phyloP scores from a whole-genome alignment of 768 basidiomycete species.

The Russula lepida region DNA sequence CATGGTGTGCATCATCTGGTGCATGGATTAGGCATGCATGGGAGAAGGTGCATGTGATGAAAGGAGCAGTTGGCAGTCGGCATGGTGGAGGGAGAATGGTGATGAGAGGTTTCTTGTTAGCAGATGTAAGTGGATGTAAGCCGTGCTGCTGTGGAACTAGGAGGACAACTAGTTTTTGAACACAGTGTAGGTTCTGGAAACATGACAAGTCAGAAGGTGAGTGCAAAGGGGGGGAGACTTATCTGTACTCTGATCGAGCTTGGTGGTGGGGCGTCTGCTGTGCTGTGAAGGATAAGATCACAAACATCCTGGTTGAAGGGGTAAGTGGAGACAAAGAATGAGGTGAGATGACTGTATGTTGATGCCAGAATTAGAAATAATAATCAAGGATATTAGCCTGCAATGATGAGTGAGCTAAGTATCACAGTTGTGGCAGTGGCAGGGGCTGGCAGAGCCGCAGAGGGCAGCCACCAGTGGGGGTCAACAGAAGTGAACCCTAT shows the following conservation, averaged over 20 bases:
- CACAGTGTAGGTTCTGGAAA: too few species aligned
- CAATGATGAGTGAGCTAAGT: slow-evolving; percentile 14
- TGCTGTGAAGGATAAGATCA: slow-evolving; percentile 74
- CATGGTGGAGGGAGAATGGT: slow-evolving; percentile 35
- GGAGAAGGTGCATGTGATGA: slow-evolving; percentile 74
- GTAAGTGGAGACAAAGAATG: not conserved
- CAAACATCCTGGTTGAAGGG: slow-evolving; percentile 60
- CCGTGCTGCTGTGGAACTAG: slow-evolving; percentile 73
- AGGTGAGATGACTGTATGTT: slow-evolving; percentile 43
- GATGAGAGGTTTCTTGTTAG: slow-evolving; percentile 51
- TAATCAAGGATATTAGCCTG: slow-evolving; percentile 57
- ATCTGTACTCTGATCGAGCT: slow-evolving; percentile 81
- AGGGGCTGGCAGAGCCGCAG: too few species aligned
- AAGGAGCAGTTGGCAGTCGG: too few species aligned
- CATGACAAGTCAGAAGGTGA: too few species aligned
- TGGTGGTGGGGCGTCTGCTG: slow-evolving; percentile 72
- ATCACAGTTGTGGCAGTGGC: too few species aligned
- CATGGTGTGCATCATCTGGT: slow-evolving; percentile 81
- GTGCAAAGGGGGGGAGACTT: slow-evolving; percentile 26
- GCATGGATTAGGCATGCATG: slow-evolving; percentile 91
- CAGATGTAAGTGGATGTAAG: slow-evolving; percentile 63
- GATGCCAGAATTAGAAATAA: slow-evolving; percentile 69
- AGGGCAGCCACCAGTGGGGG: too few species aligned
- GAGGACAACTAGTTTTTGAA: too few species aligned
- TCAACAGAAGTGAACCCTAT: too few species aligned